Percentiles rank a stretch among this genome's conserved stretches.
Conservation (phyloP, 2,329 filamentous ascomycete species). For the Ascochyta pisi region DNA sequence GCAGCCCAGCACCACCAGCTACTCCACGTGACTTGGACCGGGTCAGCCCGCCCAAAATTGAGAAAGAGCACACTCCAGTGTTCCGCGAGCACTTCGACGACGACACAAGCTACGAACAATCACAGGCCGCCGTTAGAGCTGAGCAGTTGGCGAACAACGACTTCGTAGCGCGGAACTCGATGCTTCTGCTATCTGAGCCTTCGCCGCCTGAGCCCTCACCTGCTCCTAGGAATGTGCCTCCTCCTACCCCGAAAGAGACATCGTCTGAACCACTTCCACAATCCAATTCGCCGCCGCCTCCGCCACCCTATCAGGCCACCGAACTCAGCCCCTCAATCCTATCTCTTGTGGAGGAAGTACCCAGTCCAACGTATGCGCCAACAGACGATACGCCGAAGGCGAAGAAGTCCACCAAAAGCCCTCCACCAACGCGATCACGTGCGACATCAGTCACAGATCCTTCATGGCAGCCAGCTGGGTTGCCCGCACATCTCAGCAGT, state of each 20-base stretch:
- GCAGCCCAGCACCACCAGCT: conserved; percentile 14
- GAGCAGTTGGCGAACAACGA: conserved; percentile 57
- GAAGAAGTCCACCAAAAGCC: conserved; percentile 46
- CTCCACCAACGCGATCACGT: conserved; percentile 44
- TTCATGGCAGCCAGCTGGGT: conserved; percentile 44
- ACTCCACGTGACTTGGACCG: conserved; percentile 30
- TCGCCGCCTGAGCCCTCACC: conserved; percentile 28
- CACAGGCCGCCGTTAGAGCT: conserved; percentile 53
- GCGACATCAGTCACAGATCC: conserved; percentile 48
- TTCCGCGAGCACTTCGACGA: conserved; percentile 69
- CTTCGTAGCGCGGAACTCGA: conserved; percentile 54
- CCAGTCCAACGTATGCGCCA: conserved; percentile 33
- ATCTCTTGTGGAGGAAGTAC: conserved; percentile 45
- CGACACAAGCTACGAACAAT: conserved; percentile 50
- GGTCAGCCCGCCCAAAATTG: conserved; percentile 45
- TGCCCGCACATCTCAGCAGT: conserved; percentile 60
- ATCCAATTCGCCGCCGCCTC: conserved; percentile 19
- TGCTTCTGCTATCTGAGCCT: conserved; percentile 36
- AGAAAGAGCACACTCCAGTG: conserved; percentile 61
- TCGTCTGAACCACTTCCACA: conserved; percentile 17
- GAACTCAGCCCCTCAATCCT: conserved; percentile 36
- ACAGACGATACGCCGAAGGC: conserved; percentile 39
- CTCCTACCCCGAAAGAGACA: conserved; percentile 22
- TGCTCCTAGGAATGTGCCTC: conserved; percentile 3
- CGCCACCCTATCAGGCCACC: conserved; percentile 25